Evolutionary conservation across 164 flowering plant species (phyloP).

Genomic region (Vitis riparia): DNA sequence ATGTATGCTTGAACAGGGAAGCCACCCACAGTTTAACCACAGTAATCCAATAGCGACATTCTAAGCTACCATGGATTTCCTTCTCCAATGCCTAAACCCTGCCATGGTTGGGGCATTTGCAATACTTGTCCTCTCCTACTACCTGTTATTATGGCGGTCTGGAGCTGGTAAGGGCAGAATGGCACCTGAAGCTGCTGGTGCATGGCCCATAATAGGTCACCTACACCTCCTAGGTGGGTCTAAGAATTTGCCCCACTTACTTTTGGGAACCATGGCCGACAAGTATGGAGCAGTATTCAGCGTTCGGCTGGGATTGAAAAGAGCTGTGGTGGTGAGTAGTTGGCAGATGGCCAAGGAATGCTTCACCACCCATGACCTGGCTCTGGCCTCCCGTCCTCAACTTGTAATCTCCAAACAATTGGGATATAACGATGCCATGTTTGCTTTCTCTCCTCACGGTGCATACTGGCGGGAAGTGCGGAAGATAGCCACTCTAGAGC

Average conservation of each 20-base stretch:
- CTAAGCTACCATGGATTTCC: too few species aligned
- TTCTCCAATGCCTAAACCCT: too few species aligned
- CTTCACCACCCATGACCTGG: constrained; percentile 15
- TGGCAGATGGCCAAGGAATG: constrained; percentile 27
- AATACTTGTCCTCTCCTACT: neutral
- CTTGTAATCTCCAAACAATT: neutral
- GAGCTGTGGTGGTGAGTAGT: constrained; percentile 13
- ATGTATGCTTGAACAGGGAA: too few species aligned
- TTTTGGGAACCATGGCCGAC: constrained; percentile 21
- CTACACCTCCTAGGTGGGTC: constrained; percentile 8
- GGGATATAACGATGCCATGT: constrained; percentile 14
- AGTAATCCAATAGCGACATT: too few species aligned
- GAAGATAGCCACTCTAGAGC: constrained; percentile 12
- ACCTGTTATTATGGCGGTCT: neutral
- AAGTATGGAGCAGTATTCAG: constrained; percentile 18
- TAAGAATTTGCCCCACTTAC: constrained; percentile 3
- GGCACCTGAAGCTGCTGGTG: constrained; percentile 16
- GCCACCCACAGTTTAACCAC: too few species aligned
- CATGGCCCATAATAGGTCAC: constrained; percentile 26
- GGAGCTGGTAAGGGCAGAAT: neutral
- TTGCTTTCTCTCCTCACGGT: constrained; percentile 17
- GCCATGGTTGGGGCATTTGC: neutral
- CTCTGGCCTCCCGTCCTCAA: constrained; percentile 8
- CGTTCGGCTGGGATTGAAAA: constrained; percentile 15
- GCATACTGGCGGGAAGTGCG: constrained; percentile 21